phyloP scores from a whole-genome alignment of 306 rosid species.

The Citrullus amarus region DNA sequence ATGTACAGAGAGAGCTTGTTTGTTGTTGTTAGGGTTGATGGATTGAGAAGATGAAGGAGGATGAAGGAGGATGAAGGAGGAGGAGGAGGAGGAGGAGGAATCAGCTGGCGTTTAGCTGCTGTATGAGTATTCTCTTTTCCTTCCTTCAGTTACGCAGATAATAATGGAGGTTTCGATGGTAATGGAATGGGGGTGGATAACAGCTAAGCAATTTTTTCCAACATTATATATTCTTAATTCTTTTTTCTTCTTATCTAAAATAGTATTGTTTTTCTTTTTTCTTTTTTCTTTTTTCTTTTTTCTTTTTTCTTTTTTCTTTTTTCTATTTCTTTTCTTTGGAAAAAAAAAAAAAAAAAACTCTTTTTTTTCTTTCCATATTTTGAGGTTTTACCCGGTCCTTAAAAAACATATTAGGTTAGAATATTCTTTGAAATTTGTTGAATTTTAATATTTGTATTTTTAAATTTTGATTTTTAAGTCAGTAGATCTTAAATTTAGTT shows the following conservation, averaged over 20 bases:
- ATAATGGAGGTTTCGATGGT: constrained; percentile 8
- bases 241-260: not conserved
- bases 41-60: not conserved
- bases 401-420: no score
- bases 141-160: constrained; percentile 8
- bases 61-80: not conserved
- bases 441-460: no score
- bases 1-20: not conserved
- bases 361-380: no score
- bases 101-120: not conserved
- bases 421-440: no score
- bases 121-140: not conserved
- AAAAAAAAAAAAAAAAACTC: no score
- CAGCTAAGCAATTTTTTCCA: constrained; percentile 3
- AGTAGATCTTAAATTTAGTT: no score
- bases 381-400: no score
- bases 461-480: no score
- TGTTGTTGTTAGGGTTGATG: not conserved
- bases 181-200: constrained; percentile 9
- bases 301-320: not conserved
- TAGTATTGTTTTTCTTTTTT: not conserved
- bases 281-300: not conserved
- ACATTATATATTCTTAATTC: not conserved
- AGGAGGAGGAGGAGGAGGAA: not conserved
- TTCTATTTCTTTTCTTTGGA: no score